Percentiles rank a stretch among this genome's conserved stretches.
Conservation (phyloP, 805 yeast genomes). For the Yarrowia deformans region DNA sequence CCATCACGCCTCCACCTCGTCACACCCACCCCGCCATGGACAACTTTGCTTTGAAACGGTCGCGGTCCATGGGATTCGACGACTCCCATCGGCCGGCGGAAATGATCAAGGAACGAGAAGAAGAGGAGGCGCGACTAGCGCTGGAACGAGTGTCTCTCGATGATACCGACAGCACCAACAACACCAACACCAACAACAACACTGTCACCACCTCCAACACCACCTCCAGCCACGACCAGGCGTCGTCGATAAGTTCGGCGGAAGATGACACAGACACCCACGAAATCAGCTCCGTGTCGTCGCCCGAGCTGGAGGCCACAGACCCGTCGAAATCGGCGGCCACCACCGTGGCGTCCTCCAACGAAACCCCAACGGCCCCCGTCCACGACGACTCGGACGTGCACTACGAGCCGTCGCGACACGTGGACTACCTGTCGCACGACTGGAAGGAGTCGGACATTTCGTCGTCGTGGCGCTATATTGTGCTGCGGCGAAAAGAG, state of each 20-base stretch:
- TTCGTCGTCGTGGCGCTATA: conserved; percentile 94
- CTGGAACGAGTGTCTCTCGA: conserved; percentile 30
- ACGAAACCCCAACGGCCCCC: conserved; percentile 12
- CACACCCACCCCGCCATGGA: conserved; percentile 2
- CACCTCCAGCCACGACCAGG: conserved; percentile 11
- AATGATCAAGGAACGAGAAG: conserved; percentile 36
- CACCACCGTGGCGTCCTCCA: neutral
- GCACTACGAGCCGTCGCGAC: conserved; percentile 80
- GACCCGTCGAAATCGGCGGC: conserved; percentile 40
- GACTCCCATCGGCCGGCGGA: conserved; percentile 39
- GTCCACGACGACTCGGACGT: conserved; percentile 76
- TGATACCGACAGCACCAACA: too few relatives aligned
- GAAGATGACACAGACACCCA: conserved; percentile 37
- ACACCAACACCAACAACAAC: too few relatives aligned
- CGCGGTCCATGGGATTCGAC: conserved; percentile 39
- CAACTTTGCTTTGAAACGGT: conserved; percentile 38
- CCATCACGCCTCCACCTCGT: neutral
- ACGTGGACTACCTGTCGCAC: conserved; percentile 94
- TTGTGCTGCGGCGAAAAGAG: conserved; percentile 80
- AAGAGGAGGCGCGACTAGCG: conserved; percentile 31
- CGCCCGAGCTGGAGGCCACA: conserved; percentile 45
- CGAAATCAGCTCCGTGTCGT: conserved; percentile 36
- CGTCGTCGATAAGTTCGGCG: conserved; percentile 27
- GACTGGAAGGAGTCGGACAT: conserved; percentile 96
- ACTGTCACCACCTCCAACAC: neutral